Evolutionary conservation across 1,284 basidiomycete genomes (phyloP), one percentile per base, ranked within the genome.

Genomic region (Paramarasmius palmivorus): DNA sequence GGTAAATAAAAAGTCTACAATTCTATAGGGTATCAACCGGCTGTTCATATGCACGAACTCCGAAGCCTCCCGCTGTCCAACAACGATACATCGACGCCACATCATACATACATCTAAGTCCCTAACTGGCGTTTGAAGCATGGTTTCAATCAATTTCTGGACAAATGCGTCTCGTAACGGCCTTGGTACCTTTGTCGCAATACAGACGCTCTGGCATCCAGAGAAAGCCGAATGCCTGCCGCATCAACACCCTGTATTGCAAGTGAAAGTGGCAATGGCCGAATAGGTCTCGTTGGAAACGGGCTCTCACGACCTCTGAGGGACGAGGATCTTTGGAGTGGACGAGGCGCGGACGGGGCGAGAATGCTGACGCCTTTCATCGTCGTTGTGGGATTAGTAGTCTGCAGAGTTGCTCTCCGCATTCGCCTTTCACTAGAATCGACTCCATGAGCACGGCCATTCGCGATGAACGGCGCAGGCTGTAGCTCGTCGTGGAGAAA

Each of bases 241-340:
- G 49, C 41, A 32, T 55, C 34, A 3, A 35, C 23, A 22, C 54
- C 49, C 36, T 41, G 37, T n/a, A 51, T 41, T 2, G 47, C 20
- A n/a, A 55, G 20, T 14, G 54, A 55, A 47, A 55, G 36, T 9
- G 54, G 54, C 10, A 55, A 17, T 34, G 54, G 49, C 19, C 50
- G 36, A 10, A 55, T 44, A 1, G 54, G 54, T 34, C 54, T 46
- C 15, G 44, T 51, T 1, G 54, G 54, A 37, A 55, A 55, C 25
- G 54, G 54, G 4, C 22, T 42, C 32, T 55, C 44, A 29, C 54
- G 22, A 10, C 40, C 54, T 34, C 54, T 40, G 7, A 40, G 35
- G 1, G 49, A 45, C 3, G 36, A 20, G 2, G 42, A 37, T 3
- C 37, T 17, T 38, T 20, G 17, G 20, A n/a, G 19, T 49, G 38